A percentile compares a stretch with the other conserved stretches of the same genome.
Evolutionary conservation across 305 asterid species (phyloP).

Genomic region (Euphrasia arctica): DNA sequence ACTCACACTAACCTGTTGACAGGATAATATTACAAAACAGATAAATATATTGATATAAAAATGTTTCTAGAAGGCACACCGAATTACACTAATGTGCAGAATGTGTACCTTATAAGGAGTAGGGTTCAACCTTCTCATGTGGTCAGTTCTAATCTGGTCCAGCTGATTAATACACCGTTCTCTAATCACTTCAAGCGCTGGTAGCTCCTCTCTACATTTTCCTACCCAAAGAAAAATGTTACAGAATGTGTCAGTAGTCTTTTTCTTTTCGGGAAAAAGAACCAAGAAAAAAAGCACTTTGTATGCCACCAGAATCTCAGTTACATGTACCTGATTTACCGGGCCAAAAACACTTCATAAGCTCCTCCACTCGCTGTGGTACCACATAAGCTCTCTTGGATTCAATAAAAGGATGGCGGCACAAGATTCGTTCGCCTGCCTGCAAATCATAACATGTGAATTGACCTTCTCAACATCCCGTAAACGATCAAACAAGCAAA

Average conservation of each 20-base stretch:
- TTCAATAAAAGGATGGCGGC: slow-evolving; percentile 96
- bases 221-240: slow-evolving; percentile 34
- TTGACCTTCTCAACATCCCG: neutral
- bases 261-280: neutral
- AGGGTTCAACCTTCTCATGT: slow-evolving; percentile 98
- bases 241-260: neutral
- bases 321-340: slow-evolving; percentile 49
- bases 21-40: slow-evolving; percentile 5
- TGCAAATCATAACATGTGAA: slow-evolving; percentile 20
- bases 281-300: neutral
- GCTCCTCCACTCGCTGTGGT: slow-evolving; percentile 95
- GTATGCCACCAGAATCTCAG: neutral
- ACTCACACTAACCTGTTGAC: slow-evolving; percentile 88
- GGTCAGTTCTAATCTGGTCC: slow-evolving; percentile 89
- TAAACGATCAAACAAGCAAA: neutral
- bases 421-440: slow-evolving; percentile 85
- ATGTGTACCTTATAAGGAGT: slow-evolving; percentile 96
- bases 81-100: slow-evolving; percentile 8
- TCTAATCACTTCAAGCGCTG: slow-evolving; percentile 57
- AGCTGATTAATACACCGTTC: slow-evolving; percentile 76
- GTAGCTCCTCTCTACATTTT: slow-evolving; percentile 66
- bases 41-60: neutral
- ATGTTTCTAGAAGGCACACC: neutral
- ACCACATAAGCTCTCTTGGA: slow-evolving; percentile 98
- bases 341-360: slow-evolving; percentile 93